Conservation (phyloP, 208 protist species). For the Crithidia expoeki region DNA sequence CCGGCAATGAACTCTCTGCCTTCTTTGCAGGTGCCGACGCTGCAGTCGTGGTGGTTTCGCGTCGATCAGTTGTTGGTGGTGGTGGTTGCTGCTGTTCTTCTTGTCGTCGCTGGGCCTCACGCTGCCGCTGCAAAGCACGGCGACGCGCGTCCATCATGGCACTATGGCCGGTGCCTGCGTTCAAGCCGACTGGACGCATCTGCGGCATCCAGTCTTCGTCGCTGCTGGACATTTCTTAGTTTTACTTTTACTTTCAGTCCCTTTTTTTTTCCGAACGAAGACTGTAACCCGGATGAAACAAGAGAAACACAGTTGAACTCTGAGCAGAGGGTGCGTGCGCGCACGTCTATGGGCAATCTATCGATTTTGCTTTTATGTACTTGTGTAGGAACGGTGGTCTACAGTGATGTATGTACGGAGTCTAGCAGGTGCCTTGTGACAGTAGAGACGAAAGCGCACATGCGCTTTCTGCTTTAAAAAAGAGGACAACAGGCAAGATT, state of each 20-base stretch:
- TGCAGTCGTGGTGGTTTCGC: background rate
- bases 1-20: constrained; percentile 23
- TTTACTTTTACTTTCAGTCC: background rate
- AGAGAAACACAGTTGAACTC: no score
- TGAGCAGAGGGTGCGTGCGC: no score
- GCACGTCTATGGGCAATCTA: no score
- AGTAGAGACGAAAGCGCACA: no score
- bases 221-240: constrained; percentile 32
- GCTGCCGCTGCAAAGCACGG: constrained; percentile 52
- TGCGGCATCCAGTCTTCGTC: constrained; percentile 46
- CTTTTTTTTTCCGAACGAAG: constrained; percentile 6
- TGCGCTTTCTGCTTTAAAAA: no score
- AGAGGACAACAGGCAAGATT: no score
- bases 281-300: no score
- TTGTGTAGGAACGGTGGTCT: no score
- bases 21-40: background rate
- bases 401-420: no score
- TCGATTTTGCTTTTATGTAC: no score
- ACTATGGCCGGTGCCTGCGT: constrained; percentile 27
- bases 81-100: no score
- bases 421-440: no score
- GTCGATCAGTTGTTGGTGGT: constrained; percentile 1
- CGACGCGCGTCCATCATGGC: constrained; percentile 72
- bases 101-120: constrained; percentile 39
- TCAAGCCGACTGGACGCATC: background rate